Evolutionary conservation across 1,139 yeast species (phyloP).

Genomic region (Ashbya aceris): DNA sequence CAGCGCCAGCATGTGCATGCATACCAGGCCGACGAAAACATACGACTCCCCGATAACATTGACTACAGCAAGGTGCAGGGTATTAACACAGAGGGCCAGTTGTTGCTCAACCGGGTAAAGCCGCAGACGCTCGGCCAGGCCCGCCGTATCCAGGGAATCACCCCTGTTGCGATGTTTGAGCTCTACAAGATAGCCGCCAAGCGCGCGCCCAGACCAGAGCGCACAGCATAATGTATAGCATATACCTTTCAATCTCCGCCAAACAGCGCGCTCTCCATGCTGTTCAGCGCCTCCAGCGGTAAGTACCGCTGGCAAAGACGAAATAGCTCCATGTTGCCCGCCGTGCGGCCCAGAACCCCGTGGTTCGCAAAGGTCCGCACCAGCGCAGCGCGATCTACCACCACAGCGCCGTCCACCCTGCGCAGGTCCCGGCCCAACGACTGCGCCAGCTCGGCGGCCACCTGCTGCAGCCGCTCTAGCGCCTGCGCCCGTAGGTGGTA

Average conservation of each 20-base stretch:
- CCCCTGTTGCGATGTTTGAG: constrained; percentile 76
- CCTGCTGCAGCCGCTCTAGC: not conserved
- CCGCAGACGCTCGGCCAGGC: constrained; percentile 95
- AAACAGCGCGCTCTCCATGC: constrained; percentile 19
- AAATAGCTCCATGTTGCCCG: constrained; percentile 18
- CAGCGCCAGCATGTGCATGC: constrained; percentile 67
- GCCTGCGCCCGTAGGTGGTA: not conserved
- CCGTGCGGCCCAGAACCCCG: constrained; percentile 6
- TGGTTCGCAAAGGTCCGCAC: not conserved
- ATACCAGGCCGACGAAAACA: constrained; percentile 71
- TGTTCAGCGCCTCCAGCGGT: constrained; percentile 20
- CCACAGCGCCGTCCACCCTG: not conserved
- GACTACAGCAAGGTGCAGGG: constrained; percentile 47
- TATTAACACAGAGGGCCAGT: constrained; percentile 67
- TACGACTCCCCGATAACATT: constrained; percentile 55
- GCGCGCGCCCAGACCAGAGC: no score
- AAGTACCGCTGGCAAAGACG: constrained; percentile 21
- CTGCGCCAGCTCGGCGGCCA: not conserved
- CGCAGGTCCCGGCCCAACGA: not conserved
- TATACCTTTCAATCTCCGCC: not conserved
- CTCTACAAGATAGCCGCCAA: constrained; percentile 36
- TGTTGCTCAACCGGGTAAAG: constrained; percentile 59
- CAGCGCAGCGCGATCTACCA: not conserved
- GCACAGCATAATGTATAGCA: not conserved
- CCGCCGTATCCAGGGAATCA: constrained; percentile 84